These are phyloP conservation scores for Ceratocystis colombiana DNA, from an alignment of 2,329 filamentous ascomycete species.

Conservation along the genomic window DNA sequence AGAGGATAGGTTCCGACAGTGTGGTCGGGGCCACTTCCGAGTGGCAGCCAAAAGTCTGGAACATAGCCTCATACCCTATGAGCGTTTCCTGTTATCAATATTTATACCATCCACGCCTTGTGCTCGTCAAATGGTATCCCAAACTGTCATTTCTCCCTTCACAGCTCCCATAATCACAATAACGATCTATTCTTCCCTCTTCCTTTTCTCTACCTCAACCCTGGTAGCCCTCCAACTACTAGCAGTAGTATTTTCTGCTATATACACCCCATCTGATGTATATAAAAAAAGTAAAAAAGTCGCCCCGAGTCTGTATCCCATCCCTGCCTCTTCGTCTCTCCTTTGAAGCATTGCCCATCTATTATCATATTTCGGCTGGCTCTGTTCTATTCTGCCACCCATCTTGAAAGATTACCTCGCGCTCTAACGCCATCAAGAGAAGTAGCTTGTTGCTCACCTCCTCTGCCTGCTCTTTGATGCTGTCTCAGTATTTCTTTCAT, in stretches of 20 bases:
- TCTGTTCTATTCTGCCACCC: not conserved
- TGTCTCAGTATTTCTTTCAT: not conserved
- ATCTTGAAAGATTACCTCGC: not conserved
- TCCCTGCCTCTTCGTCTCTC: not conserved
- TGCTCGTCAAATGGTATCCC: not conserved
- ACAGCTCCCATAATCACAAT: not conserved
- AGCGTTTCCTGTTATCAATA: not conserved
- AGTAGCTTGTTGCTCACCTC: not conserved
- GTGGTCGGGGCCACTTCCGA: not conserved
- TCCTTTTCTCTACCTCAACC: not conserved
- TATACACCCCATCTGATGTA: not conserved
- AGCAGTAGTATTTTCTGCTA: not conserved
- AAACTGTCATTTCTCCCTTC: not conserved
- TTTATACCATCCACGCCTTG: not conserved
- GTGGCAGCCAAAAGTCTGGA: slow-evolving; percentile 7
- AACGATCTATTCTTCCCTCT: not conserved
- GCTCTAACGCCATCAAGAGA: not conserved
- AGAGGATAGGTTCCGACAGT: not conserved
- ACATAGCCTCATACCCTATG: not conserved
- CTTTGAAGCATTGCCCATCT: not conserved
- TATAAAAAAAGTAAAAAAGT: not conserved
- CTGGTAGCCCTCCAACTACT: not conserved
- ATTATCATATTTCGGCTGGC: not conserved
- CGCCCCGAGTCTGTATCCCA: not conserved
- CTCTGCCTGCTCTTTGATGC: not conserved